These are phyloP conservation scores for Allium sativum DNA, from an alignment of 106 monocot genomes.

Conservation along the genomic window DNA sequence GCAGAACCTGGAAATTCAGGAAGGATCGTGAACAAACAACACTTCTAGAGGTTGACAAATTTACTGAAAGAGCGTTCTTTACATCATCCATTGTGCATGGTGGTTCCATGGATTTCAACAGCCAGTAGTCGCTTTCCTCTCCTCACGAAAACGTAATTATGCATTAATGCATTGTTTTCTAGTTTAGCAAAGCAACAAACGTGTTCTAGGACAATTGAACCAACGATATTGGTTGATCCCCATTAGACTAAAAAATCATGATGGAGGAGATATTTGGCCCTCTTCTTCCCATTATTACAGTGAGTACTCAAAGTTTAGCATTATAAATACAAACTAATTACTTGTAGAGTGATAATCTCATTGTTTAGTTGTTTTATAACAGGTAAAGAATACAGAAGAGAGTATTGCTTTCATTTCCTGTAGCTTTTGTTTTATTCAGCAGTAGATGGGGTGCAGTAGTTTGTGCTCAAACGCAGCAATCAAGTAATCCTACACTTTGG, in stretches of 20 bases:
- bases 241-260: constrained; percentile 71
- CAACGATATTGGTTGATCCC: constrained; percentile 73
- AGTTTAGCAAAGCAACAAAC: too few relatives aligned
- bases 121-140: constrained; percentile 39
- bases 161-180: too few relatives aligned
- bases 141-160: too few relatives aligned
- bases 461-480: constrained; percentile 94
- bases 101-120: constrained; percentile 39
- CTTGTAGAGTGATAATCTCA: too few relatives aligned
- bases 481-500: constrained; percentile 90
- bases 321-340: too few relatives aligned
- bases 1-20: constrained; percentile 11
- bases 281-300: constrained; percentile 72
- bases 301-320: too few relatives aligned
- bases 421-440: constrained; percentile 83
- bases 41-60: constrained; percentile 41
- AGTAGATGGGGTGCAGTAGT: constrained; percentile 78
- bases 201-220: constrained; percentile 68
- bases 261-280: constrained; percentile 88
- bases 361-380: too few relatives aligned
- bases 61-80: constrained; percentile 40
- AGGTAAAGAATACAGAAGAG: too few relatives aligned
- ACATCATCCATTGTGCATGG: constrained; percentile 48
- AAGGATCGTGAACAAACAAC: constrained; percentile 43
- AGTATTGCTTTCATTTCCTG: constrained; percentile 66